Evolutionary conservation across 331 rosid species (phyloP).

Genomic region (Acacia pycnantha): DNA sequence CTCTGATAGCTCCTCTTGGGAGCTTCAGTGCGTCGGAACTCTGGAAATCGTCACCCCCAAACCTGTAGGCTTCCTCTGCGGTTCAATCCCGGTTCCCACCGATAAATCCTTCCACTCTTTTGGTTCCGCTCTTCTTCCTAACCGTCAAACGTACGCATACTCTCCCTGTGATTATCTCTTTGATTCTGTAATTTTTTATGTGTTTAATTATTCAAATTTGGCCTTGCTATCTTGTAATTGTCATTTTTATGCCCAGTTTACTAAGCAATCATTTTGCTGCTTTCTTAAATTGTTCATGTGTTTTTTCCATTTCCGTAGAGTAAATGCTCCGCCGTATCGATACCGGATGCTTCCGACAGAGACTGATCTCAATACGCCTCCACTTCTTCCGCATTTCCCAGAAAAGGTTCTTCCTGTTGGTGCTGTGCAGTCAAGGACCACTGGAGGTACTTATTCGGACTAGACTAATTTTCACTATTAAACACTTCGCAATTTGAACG

Average conservation of each 20-base stretch:
- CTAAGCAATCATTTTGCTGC: background rate
- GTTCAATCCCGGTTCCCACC: slow-evolving; percentile 93
- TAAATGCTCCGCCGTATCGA: slow-evolving; percentile 84
- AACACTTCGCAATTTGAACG: background rate
- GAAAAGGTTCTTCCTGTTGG: slow-evolving; percentile 71
- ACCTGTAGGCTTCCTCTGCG: slow-evolving; percentile 90
- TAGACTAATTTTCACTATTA: background rate
- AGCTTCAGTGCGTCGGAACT: slow-evolving; percentile 82
- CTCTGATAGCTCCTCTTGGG: slow-evolving; percentile 50
- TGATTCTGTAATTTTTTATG: background rate
- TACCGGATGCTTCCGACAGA: slow-evolving; percentile 92
- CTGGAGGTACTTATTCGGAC: slow-evolving; percentile 48
- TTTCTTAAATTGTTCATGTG: background rate
- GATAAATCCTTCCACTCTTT: slow-evolving; percentile 79
- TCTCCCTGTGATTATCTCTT: background rate
- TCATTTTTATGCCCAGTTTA: background rate
- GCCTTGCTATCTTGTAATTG: background rate
- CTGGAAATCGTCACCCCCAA: slow-evolving; percentile 78
- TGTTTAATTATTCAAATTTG: background rate
- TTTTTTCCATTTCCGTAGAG: slow-evolving; percentile 33
- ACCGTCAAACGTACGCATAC: slow-evolving; percentile 55
- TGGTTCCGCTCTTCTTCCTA: slow-evolving; percentile 75
- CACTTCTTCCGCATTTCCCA: slow-evolving; percentile 52
- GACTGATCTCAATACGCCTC: slow-evolving; percentile 86
- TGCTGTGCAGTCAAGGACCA: slow-evolving; percentile 54